These are phyloP conservation scores for Spencermartinsiella europaea DNA, from an alignment of 805 yeast species.

Conservation along the genomic window DNA sequence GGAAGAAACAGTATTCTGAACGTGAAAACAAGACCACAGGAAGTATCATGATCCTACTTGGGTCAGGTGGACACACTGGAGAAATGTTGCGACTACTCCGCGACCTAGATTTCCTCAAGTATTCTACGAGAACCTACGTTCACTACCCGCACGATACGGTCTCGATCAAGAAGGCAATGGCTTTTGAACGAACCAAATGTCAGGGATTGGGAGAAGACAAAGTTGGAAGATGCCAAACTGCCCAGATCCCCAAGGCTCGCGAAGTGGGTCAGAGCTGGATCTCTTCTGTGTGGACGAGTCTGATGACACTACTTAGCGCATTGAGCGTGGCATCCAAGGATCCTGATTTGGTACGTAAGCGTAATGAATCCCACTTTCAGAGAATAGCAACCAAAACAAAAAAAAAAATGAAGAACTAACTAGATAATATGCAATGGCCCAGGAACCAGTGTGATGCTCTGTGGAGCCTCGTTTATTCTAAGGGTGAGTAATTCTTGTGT, in stretches of 20 bases:
- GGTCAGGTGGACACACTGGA: constrained; percentile 97
- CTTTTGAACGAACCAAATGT: constrained; percentile 19
- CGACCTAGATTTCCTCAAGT: constrained; percentile 30
- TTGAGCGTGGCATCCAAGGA: constrained; percentile 24
- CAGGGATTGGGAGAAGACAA: constrained; percentile 26
- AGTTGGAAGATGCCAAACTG: constrained; percentile 29
- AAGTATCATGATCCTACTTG: constrained; percentile 58
- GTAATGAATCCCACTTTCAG: too few relatives aligned
- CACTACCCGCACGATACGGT: constrained; percentile 49
- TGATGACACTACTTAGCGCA: constrained; percentile 34
- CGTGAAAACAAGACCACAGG: neutral
- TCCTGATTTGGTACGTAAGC: constrained; percentile 44
- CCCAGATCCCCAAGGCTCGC: constrained; percentile 52
- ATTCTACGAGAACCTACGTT: constrained; percentile 30
- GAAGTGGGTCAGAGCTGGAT: constrained; percentile 50
- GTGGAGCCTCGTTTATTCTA: constrained; percentile 49
- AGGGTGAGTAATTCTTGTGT: constrained; percentile 30
- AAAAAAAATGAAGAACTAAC: too few relatives aligned
- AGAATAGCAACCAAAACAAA: too few relatives aligned
- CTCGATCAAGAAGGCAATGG: constrained; percentile 35
- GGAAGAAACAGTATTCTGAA: neutral
- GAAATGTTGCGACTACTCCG: constrained; percentile 76
- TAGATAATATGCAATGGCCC: constrained; percentile 73
- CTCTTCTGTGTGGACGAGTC: constrained; percentile 44
- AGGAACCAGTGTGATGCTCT: constrained; percentile 71